phyloP scores from a whole-genome alignment of 108 stramenopile genomes.

The Nitzschia putrida region DNA sequence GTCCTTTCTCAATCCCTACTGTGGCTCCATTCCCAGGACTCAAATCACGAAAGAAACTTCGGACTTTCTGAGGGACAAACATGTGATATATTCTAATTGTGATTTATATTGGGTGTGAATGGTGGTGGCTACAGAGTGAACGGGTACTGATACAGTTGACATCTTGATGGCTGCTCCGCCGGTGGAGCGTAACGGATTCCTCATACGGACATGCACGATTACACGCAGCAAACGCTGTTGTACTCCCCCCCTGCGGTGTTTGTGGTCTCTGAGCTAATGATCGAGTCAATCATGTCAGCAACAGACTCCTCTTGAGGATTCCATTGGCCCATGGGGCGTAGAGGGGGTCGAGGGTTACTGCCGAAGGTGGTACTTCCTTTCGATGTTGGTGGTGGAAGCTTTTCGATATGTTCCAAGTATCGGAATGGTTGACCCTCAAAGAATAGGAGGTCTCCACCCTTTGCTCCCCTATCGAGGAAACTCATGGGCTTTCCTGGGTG shows the following conservation, averaged over 20 bases:
- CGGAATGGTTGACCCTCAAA: slow-evolving; percentile 68
- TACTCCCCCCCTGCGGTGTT: neutral
- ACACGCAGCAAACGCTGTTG: slow-evolving; percentile 13
- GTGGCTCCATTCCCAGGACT: too few species aligned
- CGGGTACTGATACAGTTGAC: too few species aligned
- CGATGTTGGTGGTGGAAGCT: slow-evolving; percentile 9
- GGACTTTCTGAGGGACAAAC: too few species aligned
- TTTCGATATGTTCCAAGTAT: slow-evolving; percentile 53
- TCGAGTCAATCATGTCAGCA: slow-evolving; percentile 16
- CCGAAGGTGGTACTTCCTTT: neutral
- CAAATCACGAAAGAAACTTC: too few species aligned
- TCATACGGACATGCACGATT: neutral
- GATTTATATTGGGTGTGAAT: too few species aligned
- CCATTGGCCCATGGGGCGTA: neutral
- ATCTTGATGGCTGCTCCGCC: too few species aligned
- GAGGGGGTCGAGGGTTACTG: neutral
- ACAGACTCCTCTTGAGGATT: slow-evolving; percentile 9
- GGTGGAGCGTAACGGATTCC: too few species aligned
- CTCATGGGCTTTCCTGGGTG: neutral
- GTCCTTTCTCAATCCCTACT: too few species aligned
- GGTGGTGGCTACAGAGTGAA: too few species aligned
- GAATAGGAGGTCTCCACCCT: slow-evolving; percentile 50
- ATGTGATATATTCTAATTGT: too few species aligned
- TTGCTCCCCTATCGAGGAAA: neutral
- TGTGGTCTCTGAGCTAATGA: slow-evolving; percentile 7